Base-by-base conservation (phyloP, 2,329 filamentous ascomycete genomes). In the Aureobasidium melanogenum region DNA sequence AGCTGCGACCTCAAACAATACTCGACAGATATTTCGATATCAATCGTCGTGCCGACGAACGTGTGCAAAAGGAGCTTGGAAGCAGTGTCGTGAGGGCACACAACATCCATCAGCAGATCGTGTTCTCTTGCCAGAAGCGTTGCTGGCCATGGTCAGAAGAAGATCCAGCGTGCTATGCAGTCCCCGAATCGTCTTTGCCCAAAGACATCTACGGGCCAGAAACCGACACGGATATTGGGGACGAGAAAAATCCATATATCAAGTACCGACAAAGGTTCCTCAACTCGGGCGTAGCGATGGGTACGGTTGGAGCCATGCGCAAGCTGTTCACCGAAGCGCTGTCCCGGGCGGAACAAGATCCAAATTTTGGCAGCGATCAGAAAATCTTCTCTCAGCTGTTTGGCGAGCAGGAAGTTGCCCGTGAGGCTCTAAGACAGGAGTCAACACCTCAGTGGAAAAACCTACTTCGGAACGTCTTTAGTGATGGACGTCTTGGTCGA, bases 1-100 rank as follows among this genome's bases (percentile, higher is more conserved):
- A 88, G 69, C 75, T 88, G 1, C 84, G 84, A 0, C 80, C 83
- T 4, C 80, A 86, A 50, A 76, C 87, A n/a, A 72, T 88, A 62
- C 78, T 88, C 19, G 74, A 81, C 64, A 79, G 85, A 39, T 88
- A 86, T 68, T 60, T 48, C 46, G 73, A 76, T 12, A 73, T 84
- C 28, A 72, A 82, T 28, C 56, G 52, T 10, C 59, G 63, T 39
- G 68, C 69, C 8, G 64, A 87, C 64, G 70, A 72, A 34, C 77
- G 79, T 28, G 71, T 87, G 39, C 72, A 74, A 38, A 71, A 75
- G n/a, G 63, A 66, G 48, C 57, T 69, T 22, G 66, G 66, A 10
- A 44, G 32, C 5, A 39, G 36, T 19, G 56, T 62, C 17, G 62
- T 63, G 19, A n/a, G 46, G 26, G 50, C 43, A n/a, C 48, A 67